Percentiles rank a stretch among this genome's conserved stretches.
These are phyloP conservation scores for Fusarium solani-melongenae DNA, from an alignment of 2,329 filamentous ascomycete genomes.

Conservation along the genomic window DNA sequence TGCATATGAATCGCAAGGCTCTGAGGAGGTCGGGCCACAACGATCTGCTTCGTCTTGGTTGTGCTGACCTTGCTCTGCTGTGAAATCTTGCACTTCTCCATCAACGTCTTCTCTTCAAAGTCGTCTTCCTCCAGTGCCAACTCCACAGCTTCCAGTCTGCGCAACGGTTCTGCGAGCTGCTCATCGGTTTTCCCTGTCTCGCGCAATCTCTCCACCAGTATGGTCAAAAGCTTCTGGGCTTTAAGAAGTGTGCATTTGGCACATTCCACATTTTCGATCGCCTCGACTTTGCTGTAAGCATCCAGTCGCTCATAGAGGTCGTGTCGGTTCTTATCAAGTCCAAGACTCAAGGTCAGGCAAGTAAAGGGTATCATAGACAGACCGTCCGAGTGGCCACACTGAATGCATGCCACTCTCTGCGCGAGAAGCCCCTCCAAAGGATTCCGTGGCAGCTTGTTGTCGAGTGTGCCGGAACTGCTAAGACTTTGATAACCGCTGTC, in stretches of 20 bases:
- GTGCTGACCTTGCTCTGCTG: constrained; percentile 76
- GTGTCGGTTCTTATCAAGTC: constrained; percentile 69
- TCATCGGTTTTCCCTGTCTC: constrained; percentile 55
- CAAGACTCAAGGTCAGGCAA: constrained; percentile 87
- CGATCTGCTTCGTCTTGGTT: constrained; percentile 90
- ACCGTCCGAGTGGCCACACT: constrained; percentile 88
- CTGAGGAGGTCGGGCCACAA: constrained; percentile 83
- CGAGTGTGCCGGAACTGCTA: constrained; percentile 51
- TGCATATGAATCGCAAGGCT: constrained; percentile 90
- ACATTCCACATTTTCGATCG: constrained; percentile 91
- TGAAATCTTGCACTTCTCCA: constrained; percentile 72
- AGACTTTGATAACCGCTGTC: constrained; percentile 68
- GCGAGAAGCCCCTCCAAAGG: constrained; percentile 89
- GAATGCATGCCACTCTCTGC: constrained; percentile 87
- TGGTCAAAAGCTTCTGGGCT: constrained; percentile 59
- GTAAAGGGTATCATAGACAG: constrained; percentile 94
- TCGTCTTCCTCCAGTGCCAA: constrained; percentile 81
- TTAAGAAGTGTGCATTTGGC: constrained; percentile 86
- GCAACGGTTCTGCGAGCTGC: constrained; percentile 60
- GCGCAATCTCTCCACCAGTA: constrained; percentile 56
- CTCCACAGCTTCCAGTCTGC: constrained; percentile 74
- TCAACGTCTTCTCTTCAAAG: constrained; percentile 76
- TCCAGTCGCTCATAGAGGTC: constrained; percentile 83
- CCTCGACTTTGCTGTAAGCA: constrained; percentile 85
- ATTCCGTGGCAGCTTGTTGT: constrained; percentile 65